These are phyloP conservation scores for Claviceps lovelessii DNA, from an alignment of 2,329 filamentous ascomycete genomes.

Conservation along the genomic window DNA sequence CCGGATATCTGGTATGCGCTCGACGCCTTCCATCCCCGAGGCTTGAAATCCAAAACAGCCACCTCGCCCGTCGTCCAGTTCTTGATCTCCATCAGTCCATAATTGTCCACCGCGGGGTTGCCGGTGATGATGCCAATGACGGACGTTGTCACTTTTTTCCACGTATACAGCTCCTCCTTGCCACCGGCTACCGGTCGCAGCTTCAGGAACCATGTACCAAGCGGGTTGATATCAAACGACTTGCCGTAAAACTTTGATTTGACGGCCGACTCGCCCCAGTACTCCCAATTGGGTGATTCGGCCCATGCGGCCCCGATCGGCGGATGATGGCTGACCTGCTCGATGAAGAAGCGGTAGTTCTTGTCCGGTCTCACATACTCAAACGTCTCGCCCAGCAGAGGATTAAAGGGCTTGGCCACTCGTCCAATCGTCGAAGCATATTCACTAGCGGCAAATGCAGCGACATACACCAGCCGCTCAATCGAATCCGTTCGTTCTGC, in stretches of 20 bases:
- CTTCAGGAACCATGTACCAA: conserved; percentile 92
- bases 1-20: conserved; percentile 81
- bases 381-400: conserved; percentile 87
- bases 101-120: conserved; percentile 93
- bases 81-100: conserved; percentile 91
- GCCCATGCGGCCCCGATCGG: conserved; percentile 88
- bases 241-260: conserved; percentile 96
- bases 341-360: conserved; percentile 94
- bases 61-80: conserved; percentile 92
- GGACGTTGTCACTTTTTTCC: conserved; percentile 96
- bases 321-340: conserved; percentile 96
- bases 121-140: conserved; percentile 98
- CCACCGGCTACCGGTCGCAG: conserved; percentile 62
- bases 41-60: conserved; percentile 84
- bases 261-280: conserved; percentile 90
- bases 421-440: conserved; percentile 94
- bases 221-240: conserved; percentile 90
- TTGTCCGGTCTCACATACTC: conserved; percentile 94
- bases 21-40: conserved; percentile 87
- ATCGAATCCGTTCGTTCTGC: conserved; percentile 75
- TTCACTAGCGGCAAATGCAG: conserved; percentile 88
- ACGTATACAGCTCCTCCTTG: conserved; percentile 82
- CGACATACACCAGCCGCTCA: conserved; percentile 86
- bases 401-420: conserved; percentile 97
- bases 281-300: conserved; percentile 88